Evolutionary conservation across 306 rosid species (phyloP), one percentile per base, ranked within the genome.

Genomic region (Begonia peltatifolia): DNA sequence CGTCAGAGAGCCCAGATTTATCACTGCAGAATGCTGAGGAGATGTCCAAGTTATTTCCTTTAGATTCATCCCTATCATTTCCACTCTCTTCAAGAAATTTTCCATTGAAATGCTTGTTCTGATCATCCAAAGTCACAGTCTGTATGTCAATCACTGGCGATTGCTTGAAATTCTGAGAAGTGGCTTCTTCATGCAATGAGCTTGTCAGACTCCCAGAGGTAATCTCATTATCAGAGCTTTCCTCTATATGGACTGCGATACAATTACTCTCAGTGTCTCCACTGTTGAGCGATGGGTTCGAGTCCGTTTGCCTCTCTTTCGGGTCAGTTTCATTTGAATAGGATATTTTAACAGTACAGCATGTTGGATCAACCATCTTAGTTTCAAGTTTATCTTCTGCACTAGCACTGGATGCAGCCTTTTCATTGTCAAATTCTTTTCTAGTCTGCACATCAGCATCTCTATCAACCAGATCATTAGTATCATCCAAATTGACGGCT

Each of bases 361-460:
- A 74, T 9, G 77, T 73, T 56, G 75, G 87, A 69, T 84, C 88
- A 23, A 84, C 92, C 75, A 74, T 79, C 74, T 79, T 84, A 15
- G 86, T 88, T 65, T 79, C 88, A 25, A 81, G 88, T 62, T 62
- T 73, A 67, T 75, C 93, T 52, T 88, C 93, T 50, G 84, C 52
- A 50, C 68, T 65, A 58, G 59, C 61, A 20, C 81, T 70, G 54
- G 60, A 30, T 30, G 38, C 38, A 30, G 8, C 38, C 38, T 30
- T 30, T 30, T 0, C 38, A 30, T 30, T 7, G 38, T 30, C 38
- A 30, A 30, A 30, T 5, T 30, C 38, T 30, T 30, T 30, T 30
- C 38, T 30, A 7, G 38, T 30, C 38, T 30, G 38, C 38, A 30
- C 38, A 30, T 30, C 38, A 30, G 3, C 38, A 30, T 30, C 38